A percentile compares a stretch with the other conserved stretches of the same genome.
These are phyloP conservation scores for Tuber melanosporum DNA, from an alignment of 495 filamentous ascomycete genomes.

Conservation along the genomic window DNA sequence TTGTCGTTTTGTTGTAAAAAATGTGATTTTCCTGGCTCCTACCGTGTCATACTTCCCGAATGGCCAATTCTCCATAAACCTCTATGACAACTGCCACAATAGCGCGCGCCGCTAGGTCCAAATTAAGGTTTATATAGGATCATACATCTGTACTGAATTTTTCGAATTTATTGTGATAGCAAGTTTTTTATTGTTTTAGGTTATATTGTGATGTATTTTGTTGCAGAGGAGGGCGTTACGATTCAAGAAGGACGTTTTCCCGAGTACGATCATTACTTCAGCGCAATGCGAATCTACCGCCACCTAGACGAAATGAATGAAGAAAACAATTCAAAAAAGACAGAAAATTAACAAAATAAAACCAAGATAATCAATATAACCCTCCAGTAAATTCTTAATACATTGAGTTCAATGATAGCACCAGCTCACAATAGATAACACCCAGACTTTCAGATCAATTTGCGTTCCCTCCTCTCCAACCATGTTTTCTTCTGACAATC, in stretches of 20 bases:
- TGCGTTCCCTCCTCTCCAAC: neutral
- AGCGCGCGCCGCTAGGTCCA: no score
- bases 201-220: no score
- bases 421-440: neutral
- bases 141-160: no score
- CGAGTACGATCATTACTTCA: neutral
- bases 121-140: no score
- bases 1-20: neutral
- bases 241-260: neutral
- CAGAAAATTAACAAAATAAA: neutral
- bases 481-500: neutral
- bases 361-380: neutral
- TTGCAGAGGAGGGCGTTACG: no score
- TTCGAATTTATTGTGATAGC: no score
- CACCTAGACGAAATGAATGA: neutral
- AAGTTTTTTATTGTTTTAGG: no score
- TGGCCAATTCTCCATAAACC: no score
- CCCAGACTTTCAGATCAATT: neutral
- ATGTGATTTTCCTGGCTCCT: neutral
- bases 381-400: neutral
- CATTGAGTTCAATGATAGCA: neutral
- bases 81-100: no score
- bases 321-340: neutral
- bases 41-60: no score
- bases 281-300: accelerated